Evolutionary conservation across 208 protist species (phyloP), one percentile per base, ranked within the genome.

Genomic region (Leishmania guyanensis): DNA sequence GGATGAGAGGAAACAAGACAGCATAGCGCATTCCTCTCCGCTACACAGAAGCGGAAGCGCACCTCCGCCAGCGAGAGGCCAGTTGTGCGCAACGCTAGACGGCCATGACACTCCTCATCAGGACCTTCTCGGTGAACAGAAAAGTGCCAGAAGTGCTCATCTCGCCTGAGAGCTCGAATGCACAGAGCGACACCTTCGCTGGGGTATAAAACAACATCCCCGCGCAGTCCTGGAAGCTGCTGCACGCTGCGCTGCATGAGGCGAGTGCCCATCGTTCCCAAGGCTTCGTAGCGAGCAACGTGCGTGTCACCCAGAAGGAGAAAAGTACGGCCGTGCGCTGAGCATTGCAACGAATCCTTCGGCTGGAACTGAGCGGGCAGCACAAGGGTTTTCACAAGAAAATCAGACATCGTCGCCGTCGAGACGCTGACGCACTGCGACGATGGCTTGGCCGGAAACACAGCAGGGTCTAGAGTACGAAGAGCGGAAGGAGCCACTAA

Each of bases 1-100:
- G 82, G 82, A 64, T 86, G 82, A 5, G 82, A 86, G 2, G 82
- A 82, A 22, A 82, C 82, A 68, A 86, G 66, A 75, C 82, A 86
- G 48, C 82, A 86, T 46, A 86, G 78, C 51, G 39, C 72, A 26
- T 56, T 26, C 1, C 50, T 46, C 50, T 64, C 78, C 16, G 54
- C 65, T 1, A 80, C 46, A 60, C 82, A 86, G 71, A 86, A 86
- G 73, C 71, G 82, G 43, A 86, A 82, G 0, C 78, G 82, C 54
- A 82, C 82, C 2, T 82, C 82, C 43, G 78, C 77, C 43, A 86
- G 48, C 3, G 78, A 79, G 36, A 86, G 82, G 29, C 82, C 78
- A 17, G 64, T 4, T 14, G 78, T 73, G 58, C 68, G 46, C 6
- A 86, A 46, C 26, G 78, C 50, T 17, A 86, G 62, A 8, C 73